A percentile compares a stretch with the other conserved stretches of the same genome.
phyloP scores from a whole-genome alignment of 139 green algal species.

The Closterium sp. region DNA sequence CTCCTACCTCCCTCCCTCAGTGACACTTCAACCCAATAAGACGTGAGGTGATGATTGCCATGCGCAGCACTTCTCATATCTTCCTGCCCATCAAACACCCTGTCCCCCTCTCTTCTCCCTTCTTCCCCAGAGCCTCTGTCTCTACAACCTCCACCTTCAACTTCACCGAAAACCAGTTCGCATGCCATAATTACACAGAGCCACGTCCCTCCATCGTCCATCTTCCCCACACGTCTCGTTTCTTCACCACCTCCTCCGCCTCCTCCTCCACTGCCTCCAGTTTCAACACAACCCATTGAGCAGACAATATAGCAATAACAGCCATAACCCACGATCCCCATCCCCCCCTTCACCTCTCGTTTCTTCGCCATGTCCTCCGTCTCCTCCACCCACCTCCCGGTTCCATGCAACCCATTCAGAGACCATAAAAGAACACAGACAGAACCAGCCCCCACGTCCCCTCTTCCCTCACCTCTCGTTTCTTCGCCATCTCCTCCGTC shows the following conservation, averaged over 20 bases:
- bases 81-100: neutral
- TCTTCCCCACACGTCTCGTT: no score
- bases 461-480: slow-evolving; percentile 38
- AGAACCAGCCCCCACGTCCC: neutral
- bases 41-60: no score
- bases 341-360: slow-evolving; percentile 45
- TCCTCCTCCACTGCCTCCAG: slow-evolving; percentile 80
- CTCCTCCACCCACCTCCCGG: slow-evolving; percentile 78
- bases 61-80: no score
- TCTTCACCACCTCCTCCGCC: slow-evolving; percentile 61
- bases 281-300: no score
- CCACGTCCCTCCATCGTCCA: no score
- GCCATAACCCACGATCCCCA: slow-evolving; percentile 53
- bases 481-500: slow-evolving; percentile 60
- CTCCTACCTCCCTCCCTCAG: slow-evolving; percentile 32
- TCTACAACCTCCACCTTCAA: slow-evolving; percentile 81
- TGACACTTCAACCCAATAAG: no score
- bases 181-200: no score
- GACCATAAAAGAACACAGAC: no score
- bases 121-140: slow-evolving; percentile 61
- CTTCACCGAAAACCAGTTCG: slow-evolving; percentile 62
- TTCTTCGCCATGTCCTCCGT: slow-evolving; percentile 61
- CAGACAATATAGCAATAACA: no score
- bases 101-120: slow-evolving; percentile 31
- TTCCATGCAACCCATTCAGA: slow-evolving; percentile 63